Evolutionary conservation across 2,329 filamentous ascomycete species (phyloP).

Genomic region (Clonostachys sp.): DNA sequence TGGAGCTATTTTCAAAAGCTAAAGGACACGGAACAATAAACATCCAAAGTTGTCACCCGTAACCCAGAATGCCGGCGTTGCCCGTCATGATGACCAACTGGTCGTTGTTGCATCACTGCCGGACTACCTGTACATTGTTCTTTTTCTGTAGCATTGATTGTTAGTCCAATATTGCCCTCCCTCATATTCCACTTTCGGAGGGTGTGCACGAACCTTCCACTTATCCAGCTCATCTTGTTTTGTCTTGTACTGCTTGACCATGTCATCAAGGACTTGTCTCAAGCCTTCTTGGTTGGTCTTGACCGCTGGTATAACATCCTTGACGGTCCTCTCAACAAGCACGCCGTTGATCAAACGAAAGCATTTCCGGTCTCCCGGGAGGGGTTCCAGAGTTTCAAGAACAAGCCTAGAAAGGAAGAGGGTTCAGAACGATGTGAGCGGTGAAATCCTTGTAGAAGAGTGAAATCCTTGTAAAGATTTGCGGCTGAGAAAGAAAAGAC

Average conservation of each 20-base stretch:
- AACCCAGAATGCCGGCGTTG: too few relatives aligned
- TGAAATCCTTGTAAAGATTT: neutral
- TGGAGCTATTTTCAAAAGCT: too few relatives aligned
- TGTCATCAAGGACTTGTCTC: constrained; percentile 88
- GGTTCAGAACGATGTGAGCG: constrained; percentile 15
- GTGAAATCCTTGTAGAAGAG: constrained; percentile 22
- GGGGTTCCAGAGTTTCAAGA: constrained; percentile 81
- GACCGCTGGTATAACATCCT: constrained; percentile 85
- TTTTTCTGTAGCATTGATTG: constrained; percentile 59
- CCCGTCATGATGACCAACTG: constrained; percentile 6
- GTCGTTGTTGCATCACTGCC: constrained; percentile 47
- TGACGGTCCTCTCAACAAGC: constrained; percentile 86
- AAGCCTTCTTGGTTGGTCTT: constrained; percentile 92
- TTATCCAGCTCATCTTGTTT: constrained; percentile 95
- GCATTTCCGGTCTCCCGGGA: constrained; percentile 85
- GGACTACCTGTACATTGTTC: constrained; percentile 84
- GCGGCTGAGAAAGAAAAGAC: neutral
- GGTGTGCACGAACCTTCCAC: constrained; percentile 72
- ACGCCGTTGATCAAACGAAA: constrained; percentile 99
- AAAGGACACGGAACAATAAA: too few relatives aligned
- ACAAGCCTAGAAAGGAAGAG: constrained; percentile 63
- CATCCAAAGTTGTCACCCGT: too few relatives aligned
- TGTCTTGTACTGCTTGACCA: constrained; percentile 92
- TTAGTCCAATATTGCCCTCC: constrained; percentile 1
- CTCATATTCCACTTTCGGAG: neutral